Conservation (phyloP, 1,284 basidiomycete genomes). For the Melampsora americana region DNA sequence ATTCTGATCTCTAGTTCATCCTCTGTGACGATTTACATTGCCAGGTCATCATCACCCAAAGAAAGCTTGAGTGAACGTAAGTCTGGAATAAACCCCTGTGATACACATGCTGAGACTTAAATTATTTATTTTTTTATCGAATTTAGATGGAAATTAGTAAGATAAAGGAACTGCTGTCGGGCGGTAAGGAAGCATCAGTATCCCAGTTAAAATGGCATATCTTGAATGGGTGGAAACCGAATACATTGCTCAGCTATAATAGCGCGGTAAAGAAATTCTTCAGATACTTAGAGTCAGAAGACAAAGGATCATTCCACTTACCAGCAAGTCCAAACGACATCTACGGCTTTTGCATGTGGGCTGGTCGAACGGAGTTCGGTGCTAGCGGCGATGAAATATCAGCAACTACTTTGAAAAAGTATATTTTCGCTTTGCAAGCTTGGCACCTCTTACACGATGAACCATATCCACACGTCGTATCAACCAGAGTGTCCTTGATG, state of each 20-base stretch:
- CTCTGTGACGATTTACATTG: background rate
- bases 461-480: background rate
- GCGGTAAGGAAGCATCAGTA: no score
- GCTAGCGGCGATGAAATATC: background rate
- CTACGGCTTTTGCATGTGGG: constrained; percentile 1
- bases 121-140: background rate
- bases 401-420: background rate
- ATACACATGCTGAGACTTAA: background rate
- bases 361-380: background rate
- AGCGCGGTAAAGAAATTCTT: constrained; percentile 3
- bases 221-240: constrained; percentile 11
- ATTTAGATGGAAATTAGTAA: background rate
- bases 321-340: background rate
- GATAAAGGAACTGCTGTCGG: background rate
- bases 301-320: background rate
- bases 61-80: background rate
- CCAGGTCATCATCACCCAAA: background rate
- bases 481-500: background rate
- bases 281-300: background rate
- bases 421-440: constrained; percentile 10
- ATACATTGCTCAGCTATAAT: background rate
- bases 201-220: background rate
- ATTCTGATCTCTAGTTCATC: background rate
- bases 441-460: constrained; percentile 8
- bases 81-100: background rate